These are phyloP conservation scores for Puccinia novopanici DNA, from an alignment of 1,284 basidiomycete genomes.

Conservation along the genomic window DNA sequence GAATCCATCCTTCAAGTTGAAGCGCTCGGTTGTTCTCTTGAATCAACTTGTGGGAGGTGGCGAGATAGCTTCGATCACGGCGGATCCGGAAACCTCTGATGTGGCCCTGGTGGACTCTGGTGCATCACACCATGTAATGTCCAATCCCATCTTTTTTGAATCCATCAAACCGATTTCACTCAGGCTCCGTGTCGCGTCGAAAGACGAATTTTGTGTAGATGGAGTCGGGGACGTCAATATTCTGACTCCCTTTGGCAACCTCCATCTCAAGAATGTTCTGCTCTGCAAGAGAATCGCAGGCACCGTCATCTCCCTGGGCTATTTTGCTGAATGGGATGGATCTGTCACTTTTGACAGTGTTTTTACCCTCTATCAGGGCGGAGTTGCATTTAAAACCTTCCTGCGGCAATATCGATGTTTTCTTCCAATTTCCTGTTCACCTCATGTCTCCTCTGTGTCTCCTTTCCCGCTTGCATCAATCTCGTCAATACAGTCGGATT, in stretches of 20 bases:
- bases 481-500: background rate
- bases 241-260: background rate
- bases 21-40: background rate
- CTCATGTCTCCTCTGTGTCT: background rate
- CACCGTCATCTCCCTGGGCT: background rate
- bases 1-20: background rate
- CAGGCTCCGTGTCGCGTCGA: background rate
- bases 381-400: no score
- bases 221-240: background rate
- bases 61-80: background rate
- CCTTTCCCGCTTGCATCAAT: background rate
- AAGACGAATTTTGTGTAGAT: background rate
- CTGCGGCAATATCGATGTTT: background rate
- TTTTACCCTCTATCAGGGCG: background rate
- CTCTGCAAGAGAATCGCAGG: background rate
- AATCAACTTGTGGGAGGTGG: background rate
- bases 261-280: background rate
- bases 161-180: background rate
- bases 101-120: background rate
- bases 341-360: background rate
- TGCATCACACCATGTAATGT: constrained; percentile 19
- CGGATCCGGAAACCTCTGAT: background rate
- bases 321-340: background rate
- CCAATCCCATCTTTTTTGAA: background rate
- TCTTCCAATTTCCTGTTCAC: background rate